Evolutionary conservation across 2,329 filamentous ascomycete genomes (phyloP).

Genomic region (Blumeria hordei): DNA sequence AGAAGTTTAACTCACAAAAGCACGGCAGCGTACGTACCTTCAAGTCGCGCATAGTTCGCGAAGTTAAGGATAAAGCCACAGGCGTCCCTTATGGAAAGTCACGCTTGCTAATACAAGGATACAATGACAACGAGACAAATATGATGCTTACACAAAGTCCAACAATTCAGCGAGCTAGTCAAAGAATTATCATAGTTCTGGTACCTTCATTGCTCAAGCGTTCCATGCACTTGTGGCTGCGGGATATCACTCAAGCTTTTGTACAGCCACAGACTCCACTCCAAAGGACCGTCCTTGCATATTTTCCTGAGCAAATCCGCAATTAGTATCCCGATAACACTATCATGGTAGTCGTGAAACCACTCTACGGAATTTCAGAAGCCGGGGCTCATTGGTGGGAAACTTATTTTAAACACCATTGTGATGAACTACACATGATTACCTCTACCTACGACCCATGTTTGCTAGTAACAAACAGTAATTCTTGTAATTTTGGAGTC

Average conservation of each 20-base stretch:
- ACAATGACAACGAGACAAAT: not conserved
- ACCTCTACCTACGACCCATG: slow-evolving; percentile 1
- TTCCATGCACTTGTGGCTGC: not conserved
- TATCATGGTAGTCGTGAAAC: not conserved
- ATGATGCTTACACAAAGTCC: not conserved
- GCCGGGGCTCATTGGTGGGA: slow-evolving; percentile 1
- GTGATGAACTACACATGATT: not conserved
- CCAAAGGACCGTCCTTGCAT: not conserved
- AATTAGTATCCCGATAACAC: not conserved
- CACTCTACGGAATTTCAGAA: slow-evolving; percentile 1
- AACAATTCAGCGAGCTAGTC: not conserved
- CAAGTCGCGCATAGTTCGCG: not conserved
- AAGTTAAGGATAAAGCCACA: not conserved
- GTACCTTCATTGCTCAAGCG: not conserved
- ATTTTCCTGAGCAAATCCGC: not conserved
- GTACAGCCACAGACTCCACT: not conserved
- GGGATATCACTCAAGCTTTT: not conserved
- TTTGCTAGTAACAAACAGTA: not conserved
- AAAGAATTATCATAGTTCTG: slow-evolving; percentile 1
- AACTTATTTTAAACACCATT: slow-evolving; percentile 2
- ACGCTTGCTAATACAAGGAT: not conserved
- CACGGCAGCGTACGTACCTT: not conserved
- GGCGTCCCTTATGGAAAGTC: not conserved
- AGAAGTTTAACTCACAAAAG: not conserved
- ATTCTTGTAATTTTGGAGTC: not conserved